Percentiles rank a stretch among this genome's conserved stretches.
Evolutionary conservation across 2,329 filamentous ascomycete genomes (phyloP).

Genomic region (Ophiosphaerella korrae): DNA sequence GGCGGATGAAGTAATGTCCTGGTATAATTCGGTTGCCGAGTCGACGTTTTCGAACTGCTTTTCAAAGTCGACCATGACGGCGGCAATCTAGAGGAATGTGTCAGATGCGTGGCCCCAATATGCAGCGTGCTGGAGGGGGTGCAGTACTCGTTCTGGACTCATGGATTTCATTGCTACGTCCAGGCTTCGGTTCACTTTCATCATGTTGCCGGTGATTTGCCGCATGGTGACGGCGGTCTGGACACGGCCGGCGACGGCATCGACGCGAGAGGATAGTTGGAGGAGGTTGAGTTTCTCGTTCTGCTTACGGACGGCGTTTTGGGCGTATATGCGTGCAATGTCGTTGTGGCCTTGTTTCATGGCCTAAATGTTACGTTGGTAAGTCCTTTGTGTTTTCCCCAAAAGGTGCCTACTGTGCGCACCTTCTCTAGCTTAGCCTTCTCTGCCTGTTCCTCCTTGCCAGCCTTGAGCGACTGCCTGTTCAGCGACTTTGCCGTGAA

Average conservation of each 20-base stretch:
- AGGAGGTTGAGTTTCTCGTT: conserved; percentile 66
- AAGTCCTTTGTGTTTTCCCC: neutral
- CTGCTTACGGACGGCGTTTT: conserved; percentile 67
- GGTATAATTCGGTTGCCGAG: conserved; percentile 71
- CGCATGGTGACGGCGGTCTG: conserved; percentile 68
- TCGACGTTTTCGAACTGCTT: conserved; percentile 60
- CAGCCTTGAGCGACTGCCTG: conserved; percentile 65
- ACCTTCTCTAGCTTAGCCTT: conserved; percentile 68
- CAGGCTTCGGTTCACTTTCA: conserved; percentile 66
- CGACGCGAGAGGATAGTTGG: conserved; percentile 62
- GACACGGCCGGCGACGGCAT: conserved; percentile 64
- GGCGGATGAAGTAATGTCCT: conserved; percentile 80
- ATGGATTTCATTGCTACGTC: conserved; percentile 67
- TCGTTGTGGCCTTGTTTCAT: conserved; percentile 65
- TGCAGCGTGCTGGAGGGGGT: neutral
- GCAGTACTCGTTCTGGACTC: conserved; percentile 63
- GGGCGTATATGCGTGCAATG: conserved; percentile 67
- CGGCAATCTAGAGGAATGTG: conserved; percentile 57
- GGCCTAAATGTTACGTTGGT: conserved; percentile 48
- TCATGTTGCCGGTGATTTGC: conserved; percentile 65
- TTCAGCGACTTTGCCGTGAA: conserved; percentile 69
- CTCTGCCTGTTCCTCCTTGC: conserved; percentile 65
- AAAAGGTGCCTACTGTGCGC: neutral
- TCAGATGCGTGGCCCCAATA: conserved; percentile 3
- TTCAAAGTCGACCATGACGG: conserved; percentile 70